phyloP scores from a whole-genome alignment of 1,284 basidiomycete genomes.

The Ustilago xerochloae region DNA sequence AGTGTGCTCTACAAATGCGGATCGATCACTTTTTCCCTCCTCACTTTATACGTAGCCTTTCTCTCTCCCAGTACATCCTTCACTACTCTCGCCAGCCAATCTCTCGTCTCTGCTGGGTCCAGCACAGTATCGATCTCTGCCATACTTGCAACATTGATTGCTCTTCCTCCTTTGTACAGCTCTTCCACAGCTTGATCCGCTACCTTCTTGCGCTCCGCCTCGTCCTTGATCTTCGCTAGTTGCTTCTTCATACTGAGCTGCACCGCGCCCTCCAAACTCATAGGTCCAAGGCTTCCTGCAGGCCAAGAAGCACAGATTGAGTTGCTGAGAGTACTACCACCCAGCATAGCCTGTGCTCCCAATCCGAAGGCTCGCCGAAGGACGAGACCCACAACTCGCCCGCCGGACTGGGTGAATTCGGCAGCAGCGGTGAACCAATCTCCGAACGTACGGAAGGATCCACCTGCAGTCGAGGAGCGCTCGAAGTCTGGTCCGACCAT shows the following conservation, averaged over 20 bases:
- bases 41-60: constrained; percentile 13
- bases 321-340: constrained; percentile 42
- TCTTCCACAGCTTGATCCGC: constrained; percentile 28
- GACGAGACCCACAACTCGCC: constrained; percentile 36
- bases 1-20: constrained; percentile 13
- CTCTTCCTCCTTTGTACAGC: constrained; percentile 46
- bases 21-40: not conserved
- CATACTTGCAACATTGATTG: constrained; percentile 41
- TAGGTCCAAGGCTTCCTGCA: constrained; percentile 30
- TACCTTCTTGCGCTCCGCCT: constrained; percentile 17
- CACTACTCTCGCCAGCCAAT: constrained; percentile 30
- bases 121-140: constrained; percentile 55
- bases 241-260: constrained; percentile 49
- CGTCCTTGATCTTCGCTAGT: constrained; percentile 32
- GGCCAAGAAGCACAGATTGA: constrained; percentile 49
- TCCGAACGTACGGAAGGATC: constrained; percentile 46
- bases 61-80: constrained; percentile 20
- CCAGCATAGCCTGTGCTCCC: constrained; percentile 51
- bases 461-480: constrained; percentile 15
- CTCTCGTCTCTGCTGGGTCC: constrained; percentile 52
- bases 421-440: constrained; percentile 48
- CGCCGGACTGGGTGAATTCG: constrained; percentile 34
- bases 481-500: constrained; percentile 52
- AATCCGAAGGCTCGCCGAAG: constrained; percentile 50
- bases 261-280: constrained; percentile 55